These are phyloP conservation scores for Quercus glauca DNA, from an alignment of 306 rosid species.

Conservation along the genomic window DNA sequence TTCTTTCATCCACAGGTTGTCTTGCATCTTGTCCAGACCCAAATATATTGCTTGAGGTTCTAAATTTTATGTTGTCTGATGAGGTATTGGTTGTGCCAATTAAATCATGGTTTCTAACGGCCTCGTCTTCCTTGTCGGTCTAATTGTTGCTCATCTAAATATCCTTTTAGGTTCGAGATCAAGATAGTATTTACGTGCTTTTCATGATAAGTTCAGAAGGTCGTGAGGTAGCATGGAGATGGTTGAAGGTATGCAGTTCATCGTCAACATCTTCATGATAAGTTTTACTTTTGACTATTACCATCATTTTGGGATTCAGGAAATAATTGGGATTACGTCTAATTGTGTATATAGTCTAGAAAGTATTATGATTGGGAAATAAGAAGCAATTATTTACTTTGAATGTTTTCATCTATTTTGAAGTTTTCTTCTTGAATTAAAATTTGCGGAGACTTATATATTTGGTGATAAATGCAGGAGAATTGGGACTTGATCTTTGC, in stretches of 20 bases:
- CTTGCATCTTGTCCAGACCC: constrained; percentile 58
- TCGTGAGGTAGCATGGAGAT: constrained; percentile 43
- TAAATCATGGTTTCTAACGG: neutral
- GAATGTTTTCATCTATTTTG: neutral
- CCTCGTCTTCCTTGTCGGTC: constrained; percentile 9
- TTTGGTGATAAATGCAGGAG: constrained; percentile 47
- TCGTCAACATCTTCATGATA: neutral
- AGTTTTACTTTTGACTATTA: neutral
- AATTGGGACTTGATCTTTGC: constrained; percentile 58
- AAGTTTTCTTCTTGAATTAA: neutral
- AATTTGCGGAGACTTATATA: neutral
- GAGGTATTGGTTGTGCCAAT: constrained; percentile 29
- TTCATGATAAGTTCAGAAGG: constrained; percentile 44
- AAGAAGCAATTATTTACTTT: too few relatives aligned
- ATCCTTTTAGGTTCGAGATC: constrained; percentile 48
- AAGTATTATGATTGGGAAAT: neutral
- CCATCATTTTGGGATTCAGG: neutral
- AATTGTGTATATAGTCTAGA: neutral
- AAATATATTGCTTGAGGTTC: constrained; percentile 40
- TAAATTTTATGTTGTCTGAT: constrained; percentile 45
- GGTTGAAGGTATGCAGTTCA: constrained; percentile 54
- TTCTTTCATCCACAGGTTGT: constrained; percentile 31
- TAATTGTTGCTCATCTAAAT: neutral
- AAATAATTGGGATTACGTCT: neutral
- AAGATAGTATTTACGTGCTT: constrained; percentile 10